A percentile compares a stretch with the other conserved stretches of the same genome.
phyloP scores from a whole-genome alignment of 2,329 filamentous ascomycete genomes.

The Westerdykella ornata region DNA sequence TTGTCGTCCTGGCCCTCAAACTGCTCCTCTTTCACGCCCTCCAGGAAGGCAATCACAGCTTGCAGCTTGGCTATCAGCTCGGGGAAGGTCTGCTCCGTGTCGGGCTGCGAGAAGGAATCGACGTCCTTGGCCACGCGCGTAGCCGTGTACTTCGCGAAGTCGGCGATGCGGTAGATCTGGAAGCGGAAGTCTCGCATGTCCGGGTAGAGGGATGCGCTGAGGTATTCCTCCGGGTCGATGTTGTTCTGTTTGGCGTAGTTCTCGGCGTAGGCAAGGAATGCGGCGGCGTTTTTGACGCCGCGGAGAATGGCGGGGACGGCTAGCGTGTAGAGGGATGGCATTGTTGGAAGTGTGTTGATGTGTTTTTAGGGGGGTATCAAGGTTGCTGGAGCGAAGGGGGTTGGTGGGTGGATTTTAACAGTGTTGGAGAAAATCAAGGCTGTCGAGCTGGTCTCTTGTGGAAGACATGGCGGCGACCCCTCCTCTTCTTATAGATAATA shows the following conservation, averaged over 20 bases:
- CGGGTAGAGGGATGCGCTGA: constrained; percentile 40
- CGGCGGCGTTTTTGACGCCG: constrained; percentile 39
- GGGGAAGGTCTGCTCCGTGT: constrained; percentile 45
- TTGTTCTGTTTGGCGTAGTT: constrained; percentile 35
- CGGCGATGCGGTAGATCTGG: constrained; percentile 45
- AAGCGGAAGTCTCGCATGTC: constrained; percentile 48
- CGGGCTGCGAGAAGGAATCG: constrained; percentile 30
- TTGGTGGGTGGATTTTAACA: too few relatives aligned
- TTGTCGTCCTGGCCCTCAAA: constrained; percentile 41
- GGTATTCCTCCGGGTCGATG: constrained; percentile 32
- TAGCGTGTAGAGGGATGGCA: constrained; percentile 26
- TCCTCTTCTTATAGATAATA: too few relatives aligned
- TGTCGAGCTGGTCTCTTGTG: too few relatives aligned
- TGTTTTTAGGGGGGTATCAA: neutral
- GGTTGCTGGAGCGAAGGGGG: too few relatives aligned
- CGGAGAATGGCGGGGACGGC: constrained; percentile 41
- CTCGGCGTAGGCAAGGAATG: constrained; percentile 43
- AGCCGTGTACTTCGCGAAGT: constrained; percentile 39
- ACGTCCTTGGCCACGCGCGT: constrained; percentile 34
- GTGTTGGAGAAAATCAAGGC: too few relatives aligned
- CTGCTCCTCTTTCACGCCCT: constrained; percentile 38
- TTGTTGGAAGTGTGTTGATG: constrained; percentile 7
- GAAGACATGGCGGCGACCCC: too few relatives aligned
- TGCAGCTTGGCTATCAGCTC: constrained; percentile 46
- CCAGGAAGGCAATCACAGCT: constrained; percentile 43